Evolutionary conservation across 2,329 filamentous ascomycete species (phyloP), one percentile per base, ranked within the genome.

Genomic region (Reticulascus tulasneorum): DNA sequence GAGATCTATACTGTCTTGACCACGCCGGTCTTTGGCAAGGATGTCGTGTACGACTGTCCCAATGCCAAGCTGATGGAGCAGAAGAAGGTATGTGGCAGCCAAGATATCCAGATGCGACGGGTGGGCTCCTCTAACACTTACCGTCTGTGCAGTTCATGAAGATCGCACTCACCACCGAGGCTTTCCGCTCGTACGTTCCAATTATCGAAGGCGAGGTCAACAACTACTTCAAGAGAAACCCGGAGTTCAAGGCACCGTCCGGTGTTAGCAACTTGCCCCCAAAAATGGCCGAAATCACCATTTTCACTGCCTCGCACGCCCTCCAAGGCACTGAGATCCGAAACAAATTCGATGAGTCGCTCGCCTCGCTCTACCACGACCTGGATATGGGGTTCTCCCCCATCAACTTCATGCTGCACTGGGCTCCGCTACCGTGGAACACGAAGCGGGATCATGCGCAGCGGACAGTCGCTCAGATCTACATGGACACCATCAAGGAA

Each of bases 11-110:
- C 78, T 37, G 83, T 86, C 37, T 72, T 95, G 43, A 81, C 77
- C 7, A 80, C 76, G 16, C 77, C 77, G 17, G 77, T 81, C 30
- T 94, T 94, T 56, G 88, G 88, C 48, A 81, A 79, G 51, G 83
- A 90, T 64, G 88, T 94, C 18, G 86, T 94, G 35, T 94, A 94
- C 58, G 88, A 94, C 59, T 93, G 87, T 64, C 86, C 87, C 26
- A 94, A 94, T 59, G 73, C 86, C 40, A 94, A 94, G 66, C 76
- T 94, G 55, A 94, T 94, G 88, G 88, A 94, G 67, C 88, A 94
- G 71, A 94, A 94, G 72, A 93, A 91, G 79, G 86, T 89, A 59
- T 45, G 22, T n/a, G 22, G 20, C 9, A n/a, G 8, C n/a, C 13
- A 7, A 27, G 30, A 30, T 32, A 15, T 27, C 24, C 24, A 18